Percentiles rank a stretch among this genome's conserved stretches.
Conservation (phyloP, 805 yeast genomes). For the Crinitomyces ghanaensis region DNA sequence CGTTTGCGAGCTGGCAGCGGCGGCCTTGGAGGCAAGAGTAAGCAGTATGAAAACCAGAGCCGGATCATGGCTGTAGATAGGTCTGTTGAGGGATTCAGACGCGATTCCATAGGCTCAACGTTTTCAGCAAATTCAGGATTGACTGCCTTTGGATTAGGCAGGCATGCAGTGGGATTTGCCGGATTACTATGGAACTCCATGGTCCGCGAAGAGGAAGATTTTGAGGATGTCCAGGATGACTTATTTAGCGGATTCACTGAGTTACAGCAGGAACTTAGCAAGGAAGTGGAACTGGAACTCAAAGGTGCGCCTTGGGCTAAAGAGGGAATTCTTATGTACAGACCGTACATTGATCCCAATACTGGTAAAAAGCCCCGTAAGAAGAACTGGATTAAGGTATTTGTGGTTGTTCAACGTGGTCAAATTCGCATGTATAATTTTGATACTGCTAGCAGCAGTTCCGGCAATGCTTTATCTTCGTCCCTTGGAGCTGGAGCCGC, state of each 20-base stretch:
- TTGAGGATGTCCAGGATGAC: constrained; percentile 15
- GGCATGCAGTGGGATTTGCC: constrained; percentile 25
- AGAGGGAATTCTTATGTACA: constrained; percentile 49
- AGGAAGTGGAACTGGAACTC: constrained; percentile 50
- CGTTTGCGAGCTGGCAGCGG: constrained; percentile 10
- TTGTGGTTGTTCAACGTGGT: constrained; percentile 60
- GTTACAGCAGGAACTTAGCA: constrained; percentile 31
- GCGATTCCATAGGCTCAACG: constrained; percentile 8
- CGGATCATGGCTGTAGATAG: constrained; percentile 6
- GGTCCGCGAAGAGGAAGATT: constrained; percentile 17
- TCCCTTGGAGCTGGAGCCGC: constrained; percentile 12
- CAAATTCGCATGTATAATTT: constrained; percentile 49
- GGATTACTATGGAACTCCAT: constrained; percentile 22
- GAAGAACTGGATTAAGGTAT: constrained; percentile 37
- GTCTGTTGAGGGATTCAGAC: constrained; percentile 5
- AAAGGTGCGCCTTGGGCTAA: constrained; percentile 71
- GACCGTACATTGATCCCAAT: constrained; percentile 20
- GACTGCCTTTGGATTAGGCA: constrained; percentile 9
- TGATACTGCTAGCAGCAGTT: constrained; percentile 17
- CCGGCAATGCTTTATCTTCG: too few relatives aligned
- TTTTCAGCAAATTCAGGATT: constrained; percentile 5
- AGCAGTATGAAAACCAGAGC: constrained; percentile 12
- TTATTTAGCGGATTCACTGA: constrained; percentile 20
- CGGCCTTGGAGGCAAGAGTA: too few relatives aligned
- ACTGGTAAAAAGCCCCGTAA: constrained; percentile 19